A percentile compares a stretch with the other conserved stretches of the same genome.
These are phyloP conservation scores for Marasmius sp. DNA, from an alignment of 1,284 basidiomycete species.

Conservation along the genomic window DNA sequence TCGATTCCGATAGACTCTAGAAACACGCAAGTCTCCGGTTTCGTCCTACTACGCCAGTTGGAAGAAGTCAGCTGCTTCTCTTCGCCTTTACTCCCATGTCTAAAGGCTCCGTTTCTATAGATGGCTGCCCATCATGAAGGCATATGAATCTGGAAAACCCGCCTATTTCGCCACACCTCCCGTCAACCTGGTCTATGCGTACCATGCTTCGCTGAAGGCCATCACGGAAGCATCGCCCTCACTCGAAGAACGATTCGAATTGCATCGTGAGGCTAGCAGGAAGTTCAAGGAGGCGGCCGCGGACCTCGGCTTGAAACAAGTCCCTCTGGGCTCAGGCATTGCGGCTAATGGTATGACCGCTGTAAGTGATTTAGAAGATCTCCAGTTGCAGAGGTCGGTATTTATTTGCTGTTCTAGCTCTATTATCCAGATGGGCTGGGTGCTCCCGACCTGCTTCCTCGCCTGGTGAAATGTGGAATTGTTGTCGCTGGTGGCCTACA, in stretches of 20 bases:
- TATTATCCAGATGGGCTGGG: constrained; percentile 79
- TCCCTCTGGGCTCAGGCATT: constrained; percentile 61
- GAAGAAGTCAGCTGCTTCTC: constrained; percentile 58
- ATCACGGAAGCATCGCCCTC: constrained; percentile 65
- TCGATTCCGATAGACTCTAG: constrained; percentile 50
- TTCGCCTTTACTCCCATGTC: not conserved
- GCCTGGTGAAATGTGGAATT: constrained; percentile 68
- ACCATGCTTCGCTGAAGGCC: constrained; percentile 75
- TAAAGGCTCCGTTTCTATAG: constrained; percentile 31
- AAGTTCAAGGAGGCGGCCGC: constrained; percentile 74
- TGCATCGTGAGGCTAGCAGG: constrained; percentile 75
- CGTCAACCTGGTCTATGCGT: constrained; percentile 93
- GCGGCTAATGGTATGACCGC: constrained; percentile 96
- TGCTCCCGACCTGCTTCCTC: constrained; percentile 75
- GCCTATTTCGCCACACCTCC: constrained; percentile 96
- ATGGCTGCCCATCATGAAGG: constrained; percentile 93
- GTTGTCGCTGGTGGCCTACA: constrained; percentile 91
- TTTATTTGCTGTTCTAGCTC: constrained; percentile 36
- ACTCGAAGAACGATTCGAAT: constrained; percentile 78
- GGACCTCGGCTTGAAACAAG: constrained; percentile 72
- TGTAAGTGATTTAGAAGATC: constrained; percentile 34
- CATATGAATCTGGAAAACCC: constrained; percentile 74
- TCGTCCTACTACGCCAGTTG: constrained; percentile 88
- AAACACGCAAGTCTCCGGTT: constrained; percentile 70
- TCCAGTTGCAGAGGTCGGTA: not conserved